Conservation (phyloP, 345 rosid species). For the Moricandia moricandioides region DNA sequence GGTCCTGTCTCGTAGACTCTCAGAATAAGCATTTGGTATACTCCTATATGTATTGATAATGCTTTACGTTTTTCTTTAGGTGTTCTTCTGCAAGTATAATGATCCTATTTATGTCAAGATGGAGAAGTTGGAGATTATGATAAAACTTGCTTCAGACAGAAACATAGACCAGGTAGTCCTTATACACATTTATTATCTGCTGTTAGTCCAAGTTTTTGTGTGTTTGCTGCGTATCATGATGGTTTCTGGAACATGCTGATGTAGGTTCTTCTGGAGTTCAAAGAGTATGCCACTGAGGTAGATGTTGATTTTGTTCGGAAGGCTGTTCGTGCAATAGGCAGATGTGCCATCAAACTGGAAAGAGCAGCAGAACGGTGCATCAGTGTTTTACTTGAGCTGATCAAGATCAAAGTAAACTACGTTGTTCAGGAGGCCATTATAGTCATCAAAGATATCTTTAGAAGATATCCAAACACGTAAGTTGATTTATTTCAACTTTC, state of each 20-base stretch:
- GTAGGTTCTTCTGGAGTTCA: constrained; percentile 91
- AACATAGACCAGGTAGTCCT: constrained; percentile 84
- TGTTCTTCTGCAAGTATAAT: constrained; percentile 98
- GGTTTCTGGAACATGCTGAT: constrained; percentile 29
- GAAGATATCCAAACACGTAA: constrained; percentile 97
- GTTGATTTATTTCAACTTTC: constrained; percentile 19
- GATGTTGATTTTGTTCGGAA: constrained; percentile 94
- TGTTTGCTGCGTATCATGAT: constrained; percentile 10
- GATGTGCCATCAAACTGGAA: constrained; percentile 95
- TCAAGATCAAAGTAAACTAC: constrained; percentile 95
- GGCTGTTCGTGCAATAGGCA: constrained; percentile 96
- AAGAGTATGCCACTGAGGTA: constrained; percentile 98
- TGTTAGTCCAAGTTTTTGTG: neutral
- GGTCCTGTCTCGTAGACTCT: constrained; percentile 1
- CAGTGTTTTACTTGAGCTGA: constrained; percentile 93
- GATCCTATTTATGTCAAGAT: constrained; percentile 98
- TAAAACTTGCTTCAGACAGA: constrained; percentile 94
- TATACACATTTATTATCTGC: neutral
- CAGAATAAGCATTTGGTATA: constrained; percentile 4
- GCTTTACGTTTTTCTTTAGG: constrained; percentile 44
- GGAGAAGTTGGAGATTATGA: constrained; percentile 98
- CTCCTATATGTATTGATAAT: constrained; percentile 3
- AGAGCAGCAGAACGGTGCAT: constrained; percentile 97
- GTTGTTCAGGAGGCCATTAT: constrained; percentile 99
- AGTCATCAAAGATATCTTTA: constrained; percentile 94